phyloP scores from a whole-genome alignment of 345 rosid species.

The Mercurialis annua region DNA sequence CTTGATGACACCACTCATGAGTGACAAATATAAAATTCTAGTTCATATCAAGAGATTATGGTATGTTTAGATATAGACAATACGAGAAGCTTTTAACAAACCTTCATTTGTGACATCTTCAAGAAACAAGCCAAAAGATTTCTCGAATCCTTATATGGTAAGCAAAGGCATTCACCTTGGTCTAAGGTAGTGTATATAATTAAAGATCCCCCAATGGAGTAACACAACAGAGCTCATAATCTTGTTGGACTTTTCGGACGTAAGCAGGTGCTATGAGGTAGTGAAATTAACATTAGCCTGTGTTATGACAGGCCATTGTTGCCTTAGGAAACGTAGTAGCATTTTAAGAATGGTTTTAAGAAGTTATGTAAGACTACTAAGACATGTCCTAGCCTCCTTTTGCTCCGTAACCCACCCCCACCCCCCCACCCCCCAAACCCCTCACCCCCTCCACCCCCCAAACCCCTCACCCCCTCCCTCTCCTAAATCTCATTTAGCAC shows the following conservation, averaged over 20 bases:
- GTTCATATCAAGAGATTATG: background rate
- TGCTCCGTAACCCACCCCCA: too few relatives aligned
- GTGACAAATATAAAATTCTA: background rate
- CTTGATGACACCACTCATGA: background rate
- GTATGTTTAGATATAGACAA: background rate
- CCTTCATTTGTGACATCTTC: background rate
- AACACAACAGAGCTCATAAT: background rate
- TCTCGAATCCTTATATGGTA: too few relatives aligned
- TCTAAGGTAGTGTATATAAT: background rate
- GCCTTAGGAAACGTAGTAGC: background rate
- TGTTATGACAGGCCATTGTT: background rate
- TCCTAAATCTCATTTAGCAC: background rate
- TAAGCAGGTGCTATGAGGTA: background rate
- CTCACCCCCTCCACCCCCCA: too few relatives aligned
- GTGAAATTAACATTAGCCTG: background rate
- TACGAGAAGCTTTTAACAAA: background rate
- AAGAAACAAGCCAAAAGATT: background rate
- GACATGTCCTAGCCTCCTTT: too few relatives aligned
- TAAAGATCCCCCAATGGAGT: background rate
- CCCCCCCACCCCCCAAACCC: too few relatives aligned
- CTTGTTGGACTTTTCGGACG: background rate
- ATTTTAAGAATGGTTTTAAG: background rate
- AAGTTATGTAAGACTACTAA: too few relatives aligned
- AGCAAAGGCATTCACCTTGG: background rate
- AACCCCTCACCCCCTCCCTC: background rate